Evolutionary conservation across 2,329 filamentous ascomycete species (phyloP).

Genomic region (Thielaviopsis euricoi): DNA sequence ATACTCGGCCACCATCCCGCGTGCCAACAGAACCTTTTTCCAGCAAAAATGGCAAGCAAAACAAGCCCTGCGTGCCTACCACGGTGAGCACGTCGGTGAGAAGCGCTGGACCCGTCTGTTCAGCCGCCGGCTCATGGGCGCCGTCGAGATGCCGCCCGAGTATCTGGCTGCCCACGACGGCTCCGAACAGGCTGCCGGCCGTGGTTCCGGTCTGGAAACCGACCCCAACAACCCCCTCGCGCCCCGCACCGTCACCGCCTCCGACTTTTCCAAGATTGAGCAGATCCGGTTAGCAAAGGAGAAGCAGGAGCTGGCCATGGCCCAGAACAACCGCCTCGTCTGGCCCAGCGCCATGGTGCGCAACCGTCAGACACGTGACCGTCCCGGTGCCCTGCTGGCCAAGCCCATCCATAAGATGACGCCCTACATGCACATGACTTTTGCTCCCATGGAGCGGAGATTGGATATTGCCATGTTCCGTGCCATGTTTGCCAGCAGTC

Average conservation of each 20-base stretch:
- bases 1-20: slow-evolving; percentile 27
- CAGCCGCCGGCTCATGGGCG: slow-evolving; percentile 59
- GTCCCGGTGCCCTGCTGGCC: slow-evolving; percentile 19
- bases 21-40: slow-evolving; percentile 55
- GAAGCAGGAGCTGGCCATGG: slow-evolving; percentile 6
- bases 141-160: slow-evolving; percentile 67
- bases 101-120: slow-evolving; percentile 93
- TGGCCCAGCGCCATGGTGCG: slow-evolving; percentile 7
- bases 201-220: slow-evolving; percentile 53
- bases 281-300: slow-evolving; percentile 10
- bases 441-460: slow-evolving; percentile 75
- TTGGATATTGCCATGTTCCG: slow-evolving; percentile 91
- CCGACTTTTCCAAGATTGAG: slow-evolving; percentile 14
- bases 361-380: slow-evolving; percentile 5
- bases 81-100: slow-evolving; percentile 88
- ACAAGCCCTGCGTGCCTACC: slow-evolving; percentile 66
- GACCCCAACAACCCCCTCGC: slow-evolving; percentile 12
- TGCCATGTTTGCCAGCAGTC: slow-evolving; percentile 83
- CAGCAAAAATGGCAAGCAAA: slow-evolving; percentile 98
- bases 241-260: slow-evolving; percentile 14
- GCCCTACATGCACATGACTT: slow-evolving; percentile 94
- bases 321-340: not conserved
- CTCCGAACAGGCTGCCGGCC: slow-evolving; percentile 63
- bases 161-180: slow-evolving; percentile 74
- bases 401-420: slow-evolving; percentile 33